Conservation (phyloP, 2,329 filamentous ascomycete species). For the Xylaria sp. region DNA sequence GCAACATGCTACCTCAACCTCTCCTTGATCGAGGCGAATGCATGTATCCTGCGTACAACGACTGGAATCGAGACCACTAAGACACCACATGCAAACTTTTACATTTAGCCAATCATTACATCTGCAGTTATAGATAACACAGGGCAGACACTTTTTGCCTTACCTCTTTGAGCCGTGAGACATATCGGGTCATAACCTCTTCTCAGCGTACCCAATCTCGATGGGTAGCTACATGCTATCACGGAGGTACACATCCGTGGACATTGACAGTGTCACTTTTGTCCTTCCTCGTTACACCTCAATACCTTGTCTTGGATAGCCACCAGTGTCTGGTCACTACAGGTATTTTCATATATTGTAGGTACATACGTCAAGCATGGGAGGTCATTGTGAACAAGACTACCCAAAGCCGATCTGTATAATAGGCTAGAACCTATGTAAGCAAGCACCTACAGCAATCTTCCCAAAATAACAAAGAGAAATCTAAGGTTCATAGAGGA, state of each 20-base stretch:
- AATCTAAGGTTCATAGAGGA: too few species aligned
- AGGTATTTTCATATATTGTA: not conserved
- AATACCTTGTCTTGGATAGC: too few species aligned
- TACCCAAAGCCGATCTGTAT: too few species aligned
- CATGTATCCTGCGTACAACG: constrained; percentile 21
- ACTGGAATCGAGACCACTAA: constrained; percentile 20
- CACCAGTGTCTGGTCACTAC: not conserved
- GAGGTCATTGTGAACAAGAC: too few species aligned
- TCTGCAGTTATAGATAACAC: not conserved
- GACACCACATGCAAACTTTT: constrained; percentile 18
- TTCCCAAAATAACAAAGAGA: too few species aligned
- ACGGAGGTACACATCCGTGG: too few species aligned
- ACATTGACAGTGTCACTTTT: too few species aligned
- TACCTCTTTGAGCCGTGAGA: not conserved
- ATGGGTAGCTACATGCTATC: not conserved
- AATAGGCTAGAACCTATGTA: too few species aligned
- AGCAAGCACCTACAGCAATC: too few species aligned
- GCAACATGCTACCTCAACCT: constrained; percentile 1
- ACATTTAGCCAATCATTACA: constrained; percentile 11
- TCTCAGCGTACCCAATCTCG: too few species aligned
- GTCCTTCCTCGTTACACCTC: too few species aligned
- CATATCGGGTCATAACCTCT: not conserved
- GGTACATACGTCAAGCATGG: too few species aligned
- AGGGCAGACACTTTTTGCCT: not conserved
- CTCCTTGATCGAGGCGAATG: constrained; percentile 26